Base-by-base conservation (phyloP, 176 grass and related monocot genomes). In the Zoysia japonica region DNA sequence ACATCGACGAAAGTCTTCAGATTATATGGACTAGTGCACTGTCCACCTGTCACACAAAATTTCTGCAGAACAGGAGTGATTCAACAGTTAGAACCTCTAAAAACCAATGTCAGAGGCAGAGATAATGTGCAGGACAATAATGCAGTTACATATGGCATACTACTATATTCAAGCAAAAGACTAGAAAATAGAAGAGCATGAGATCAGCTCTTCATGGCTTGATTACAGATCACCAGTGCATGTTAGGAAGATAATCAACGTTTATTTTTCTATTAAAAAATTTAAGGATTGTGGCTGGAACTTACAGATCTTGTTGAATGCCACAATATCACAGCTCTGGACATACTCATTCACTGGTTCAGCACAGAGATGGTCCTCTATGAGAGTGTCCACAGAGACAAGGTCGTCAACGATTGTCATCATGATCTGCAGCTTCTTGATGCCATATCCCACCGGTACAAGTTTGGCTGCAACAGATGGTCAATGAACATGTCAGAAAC, bases 291-390 rank as follows among this genome's bases (percentile, higher is more conserved):
- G 42, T 2, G 14, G 15, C 0, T 14, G 3, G 16, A 15, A 87
- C 92, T 94, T 60, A 91, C 96, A 99, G 63, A 99, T 99, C 51
- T 99, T 99, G 84, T 99, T 95, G 82, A 99, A 99, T 20, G 96
- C 92, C 0, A 99, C 90, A 15, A 99, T 99, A 82, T 99, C 96
- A 9, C 96, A 99, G 84, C 92, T 99, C 92, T 99, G 96, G 51
- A 99, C 92, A 40, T 88, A 91, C 72, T 95, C 96, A 2, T 88
- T 99, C 2, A 77, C 82, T 61, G 96, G 92, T 12, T 81, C 88
- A 7, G 5, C 76, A 2, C 52, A 86, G 14, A 99, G 79, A 67
- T 70, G 3, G 2, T 99, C 96, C 79, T 95, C 92, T 0, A 99
- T 84, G 1, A 99, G 84, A 44, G 36, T 48, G 72, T 99, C 96